Evolutionary conservation across 495 filamentous ascomycete genomes (phyloP), one percentile per base, ranked within the genome.

Genomic region (Hyaloscypha hepaticicola): DNA sequence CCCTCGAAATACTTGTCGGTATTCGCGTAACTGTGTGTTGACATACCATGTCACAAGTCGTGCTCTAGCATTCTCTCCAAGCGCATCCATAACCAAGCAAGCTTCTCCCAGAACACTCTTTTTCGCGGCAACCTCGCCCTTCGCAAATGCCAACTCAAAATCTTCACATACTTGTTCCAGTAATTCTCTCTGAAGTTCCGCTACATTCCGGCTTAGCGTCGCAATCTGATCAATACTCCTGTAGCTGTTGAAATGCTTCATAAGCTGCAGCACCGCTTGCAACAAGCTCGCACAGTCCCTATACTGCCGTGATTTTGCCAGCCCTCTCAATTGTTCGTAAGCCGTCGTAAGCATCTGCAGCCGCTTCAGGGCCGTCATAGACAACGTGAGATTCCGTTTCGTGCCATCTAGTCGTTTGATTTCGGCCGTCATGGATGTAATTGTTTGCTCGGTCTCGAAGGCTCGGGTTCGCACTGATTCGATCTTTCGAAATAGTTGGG

Each of bases 291-390:
- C 92, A 73, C 95, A 99, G 77, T 99, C 96, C 64, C 92, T 84
- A 75, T 99, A 99, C 76, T 99, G 95, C 67, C 93, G 82, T 26
- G 89, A 88, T 72, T 88, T 91, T 65, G 90, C 88, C 60, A 96
- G 81, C 33, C 86, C 90, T 61, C 90, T 86, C 27, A 99, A 86
- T 78, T 98, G 96, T 71, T 98, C 95, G 77, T 97, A 98, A 27
- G 95, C 95, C 5, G 94, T 99, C 9, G 95, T 98, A 72, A 99
- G 77, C 95, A 99, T 98, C 82, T 99, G 95, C 65, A 99, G 80
- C 29, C 95, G 83, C 77, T 99, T 99, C 70, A 99, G 80, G 27
- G 93, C 96, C 25, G 95, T 99, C 95, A 99, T 99, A 45, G 93
- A 97, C 51, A 95, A 83, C 14, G 96, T 97, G 24, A 99, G 83